phyloP scores from a whole-genome alignment of 2,329 filamentous ascomycete species.

The Lojkania enalia region DNA sequence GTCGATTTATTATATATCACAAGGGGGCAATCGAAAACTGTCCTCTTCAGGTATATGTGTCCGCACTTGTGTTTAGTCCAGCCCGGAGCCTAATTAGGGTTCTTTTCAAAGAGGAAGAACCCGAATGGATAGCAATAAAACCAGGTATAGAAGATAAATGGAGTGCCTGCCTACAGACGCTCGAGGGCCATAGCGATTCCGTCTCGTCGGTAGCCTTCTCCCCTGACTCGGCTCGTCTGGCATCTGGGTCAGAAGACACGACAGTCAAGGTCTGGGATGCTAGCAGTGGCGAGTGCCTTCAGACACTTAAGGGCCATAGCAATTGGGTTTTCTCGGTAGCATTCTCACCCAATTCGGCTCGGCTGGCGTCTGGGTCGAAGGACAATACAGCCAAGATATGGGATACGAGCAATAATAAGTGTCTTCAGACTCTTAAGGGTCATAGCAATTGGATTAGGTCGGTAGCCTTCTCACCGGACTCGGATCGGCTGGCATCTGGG shows the following conservation, averaged over 20 bases:
- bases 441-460: slow-evolving; percentile 45
- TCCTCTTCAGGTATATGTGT: slow-evolving; percentile 29
- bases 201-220: too few relatives aligned
- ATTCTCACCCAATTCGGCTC: slow-evolving; percentile 24
- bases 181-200: too few relatives aligned
- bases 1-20: slow-evolving; percentile 30
- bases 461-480: slow-evolving; percentile 32
- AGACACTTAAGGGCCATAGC: too few relatives aligned
- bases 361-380: slow-evolving; percentile 17
- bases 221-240: slow-evolving; percentile 18
- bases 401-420: slow-evolving; percentile 2
- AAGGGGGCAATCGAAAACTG: slow-evolving; percentile 20
- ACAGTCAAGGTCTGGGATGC: too few relatives aligned
- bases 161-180: too few relatives aligned
- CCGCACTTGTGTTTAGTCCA: slow-evolving; percentile 28
- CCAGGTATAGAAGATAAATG: slow-evolving; percentile 16
- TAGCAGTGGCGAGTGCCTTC: too few relatives aligned
- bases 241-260: slow-evolving; percentile 23
- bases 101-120: slow-evolving; percentile 22
- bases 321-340: slow-evolving; percentile 24
- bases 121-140: slow-evolving; percentile 14
- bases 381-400: slow-evolving; percentile 12
- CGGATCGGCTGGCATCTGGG: background rate
- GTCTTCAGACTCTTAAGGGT: slow-evolving; percentile 5
- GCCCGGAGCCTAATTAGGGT: slow-evolving; percentile 17